These are phyloP conservation scores for Citrullus colocynthis DNA, from an alignment of 306 rosid genomes.

Conservation along the genomic window DNA sequence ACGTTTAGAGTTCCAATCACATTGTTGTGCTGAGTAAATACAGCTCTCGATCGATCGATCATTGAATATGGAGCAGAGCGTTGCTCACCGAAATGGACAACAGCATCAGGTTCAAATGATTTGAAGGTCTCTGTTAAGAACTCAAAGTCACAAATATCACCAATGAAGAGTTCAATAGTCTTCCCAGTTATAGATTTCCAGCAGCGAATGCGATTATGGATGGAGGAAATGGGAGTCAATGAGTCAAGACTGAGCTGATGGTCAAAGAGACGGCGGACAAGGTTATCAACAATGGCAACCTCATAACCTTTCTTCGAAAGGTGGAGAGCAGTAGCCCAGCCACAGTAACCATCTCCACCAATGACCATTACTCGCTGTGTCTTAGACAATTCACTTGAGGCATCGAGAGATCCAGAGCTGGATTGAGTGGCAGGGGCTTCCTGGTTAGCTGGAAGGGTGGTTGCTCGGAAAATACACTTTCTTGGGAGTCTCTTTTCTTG, in stretches of 20 bases:
- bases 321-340: constrained; percentile 99
- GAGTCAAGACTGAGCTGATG: constrained; percentile 87
- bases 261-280: constrained; percentile 82
- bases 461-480: constrained; percentile 24
- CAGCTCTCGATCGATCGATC: constrained; percentile 94
- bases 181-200: constrained; percentile 90
- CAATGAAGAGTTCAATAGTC: constrained; percentile 62
- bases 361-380: constrained; percentile 72
- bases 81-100: constrained; percentile 91
- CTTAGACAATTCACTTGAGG: constrained; percentile 36
- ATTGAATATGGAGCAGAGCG: constrained; percentile 92
- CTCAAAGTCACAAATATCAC: constrained; percentile 90
- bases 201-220: constrained; percentile 58
- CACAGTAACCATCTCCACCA: constrained; percentile 97
- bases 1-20: constrained; percentile 89
- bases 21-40: constrained; percentile 79
- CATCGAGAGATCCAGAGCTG: constrained; percentile 15
- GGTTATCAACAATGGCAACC: constrained; percentile 87
- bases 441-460: constrained; percentile 40
- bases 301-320: constrained; percentile 84
- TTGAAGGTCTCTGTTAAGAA: constrained; percentile 76
- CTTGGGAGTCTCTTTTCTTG: constrained; percentile 27
- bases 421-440: constrained; percentile 47
- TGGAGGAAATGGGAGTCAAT: constrained; percentile 75
- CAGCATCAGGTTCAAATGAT: constrained; percentile 84